Evolutionary conservation across 2,329 filamentous ascomycete species (phyloP), one percentile per base, ranked within the genome.

Genomic region (Penicillium hordei): DNA sequence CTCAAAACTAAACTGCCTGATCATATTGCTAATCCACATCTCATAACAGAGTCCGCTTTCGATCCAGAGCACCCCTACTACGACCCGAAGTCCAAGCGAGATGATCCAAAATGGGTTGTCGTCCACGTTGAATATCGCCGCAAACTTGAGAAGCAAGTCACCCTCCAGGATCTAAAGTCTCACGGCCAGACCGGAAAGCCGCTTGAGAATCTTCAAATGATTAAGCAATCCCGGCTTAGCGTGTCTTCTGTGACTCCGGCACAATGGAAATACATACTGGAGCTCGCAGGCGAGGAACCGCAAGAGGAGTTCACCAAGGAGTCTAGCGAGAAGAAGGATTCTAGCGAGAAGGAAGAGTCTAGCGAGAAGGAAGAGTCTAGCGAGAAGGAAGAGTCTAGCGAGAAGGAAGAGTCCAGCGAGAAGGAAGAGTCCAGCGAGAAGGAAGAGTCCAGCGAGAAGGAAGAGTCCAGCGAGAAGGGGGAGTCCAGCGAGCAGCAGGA

Each of bases 91-190:
- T 91, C 89, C 1, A 86, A 84, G 63, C 79, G 83, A 53, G 80
- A 84, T 2, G 84, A 87, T 50, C 89, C 89, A 0, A 90, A 87
- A 68, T 99, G 94, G 94, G 90, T 87, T 52, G 84, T 94, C 19
- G 94, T 97, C 1, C 89, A 95, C 60, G 93, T 97, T 48, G 83
- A 88, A 68, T 97, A 96, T 72, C 86, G 89, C 57, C 87, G 86
- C 72, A 97, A 96, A 75, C 92, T 97, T 66, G 79, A 81, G 1
- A 81, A 86, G 15, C 83, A 86, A 0, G 83, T 97, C 56, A 82
- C 83, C 5, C 81, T 97, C 51, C 83, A 85, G 60, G 86, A 90
- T 64, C 81, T 97, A 44, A 88, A 89, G 53, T 82, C 83, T 36
- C 80, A 88, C 68, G 85, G 84, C 6, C 79, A 81, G 40, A 70